These are phyloP conservation scores for Yamadazyma epiphylla DNA, from an alignment of 1,139 yeast genomes.

Conservation along the genomic window DNA sequence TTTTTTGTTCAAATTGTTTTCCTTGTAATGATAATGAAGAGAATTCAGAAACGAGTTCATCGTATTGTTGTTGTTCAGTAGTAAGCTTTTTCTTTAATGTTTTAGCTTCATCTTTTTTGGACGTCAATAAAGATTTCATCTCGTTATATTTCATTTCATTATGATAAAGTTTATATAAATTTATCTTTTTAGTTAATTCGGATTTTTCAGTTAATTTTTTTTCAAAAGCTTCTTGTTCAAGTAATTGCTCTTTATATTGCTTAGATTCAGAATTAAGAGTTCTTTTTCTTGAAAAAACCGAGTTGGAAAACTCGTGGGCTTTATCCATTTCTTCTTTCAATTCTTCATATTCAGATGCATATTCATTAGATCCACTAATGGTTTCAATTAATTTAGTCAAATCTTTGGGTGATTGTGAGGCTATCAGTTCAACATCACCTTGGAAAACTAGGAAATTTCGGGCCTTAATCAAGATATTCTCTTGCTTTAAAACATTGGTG, in stretches of 20 bases:
- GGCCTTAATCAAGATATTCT: slow-evolving; percentile 84
- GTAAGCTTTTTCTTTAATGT: slow-evolving; percentile 21
- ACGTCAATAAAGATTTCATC: slow-evolving; percentile 21
- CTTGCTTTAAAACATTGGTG: slow-evolving; percentile 62
- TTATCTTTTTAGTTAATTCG: slow-evolving; percentile 44
- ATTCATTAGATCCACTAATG: slow-evolving; percentile 77
- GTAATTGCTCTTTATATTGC: slow-evolving; percentile 74
- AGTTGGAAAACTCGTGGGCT: slow-evolving; percentile 62
- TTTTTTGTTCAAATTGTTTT: slow-evolving; percentile 36
- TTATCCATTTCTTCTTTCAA: slow-evolving; percentile 63
- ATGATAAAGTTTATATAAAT: slow-evolving; percentile 68
- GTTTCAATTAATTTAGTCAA: slow-evolving; percentile 73
- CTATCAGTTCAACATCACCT: slow-evolving; percentile 94
- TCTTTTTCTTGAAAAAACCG: slow-evolving; percentile 68
- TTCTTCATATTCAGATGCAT: slow-evolving; percentile 61
- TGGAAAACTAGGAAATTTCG: slow-evolving; percentile 91
- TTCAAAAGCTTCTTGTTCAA: slow-evolving; percentile 69
- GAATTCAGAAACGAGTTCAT: slow-evolving; percentile 37
- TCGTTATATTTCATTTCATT: slow-evolving; percentile 47
- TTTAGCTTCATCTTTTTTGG: slow-evolving; percentile 25
- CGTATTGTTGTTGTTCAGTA: slow-evolving; percentile 22
- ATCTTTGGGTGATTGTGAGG: slow-evolving; percentile 79
- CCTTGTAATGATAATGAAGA: slow-evolving; percentile 44
- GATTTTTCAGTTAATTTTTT: slow-evolving; percentile 47
- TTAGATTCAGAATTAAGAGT: slow-evolving; percentile 72